These are phyloP conservation scores for Aspergillus ibericus DNA, from an alignment of 2,329 filamentous ascomycete species.

Conservation along the genomic window DNA sequence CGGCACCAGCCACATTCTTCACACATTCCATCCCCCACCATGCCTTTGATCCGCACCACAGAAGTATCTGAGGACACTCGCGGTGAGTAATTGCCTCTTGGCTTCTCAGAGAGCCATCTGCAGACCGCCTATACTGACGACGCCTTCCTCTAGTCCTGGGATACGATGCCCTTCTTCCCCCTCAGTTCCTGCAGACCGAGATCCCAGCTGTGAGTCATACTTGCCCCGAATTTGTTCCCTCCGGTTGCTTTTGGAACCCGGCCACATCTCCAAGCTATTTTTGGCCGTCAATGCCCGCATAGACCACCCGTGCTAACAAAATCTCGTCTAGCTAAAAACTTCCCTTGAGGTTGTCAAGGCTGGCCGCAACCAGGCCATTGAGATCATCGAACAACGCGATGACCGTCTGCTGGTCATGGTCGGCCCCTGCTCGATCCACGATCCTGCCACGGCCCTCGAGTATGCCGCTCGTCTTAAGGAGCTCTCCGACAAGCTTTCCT, in stretches of 20 bases:
- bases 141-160: constrained; percentile 68
- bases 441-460: constrained; percentile 82
- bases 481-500: constrained; percentile 74
- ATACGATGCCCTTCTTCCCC: constrained; percentile 90
- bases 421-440: constrained; percentile 96
- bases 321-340: constrained; percentile 33
- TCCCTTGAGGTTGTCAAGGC: constrained; percentile 46
- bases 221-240: constrained; percentile 23
- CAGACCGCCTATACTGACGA: constrained; percentile 3
- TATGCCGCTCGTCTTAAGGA: constrained; percentile 79
- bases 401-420: constrained; percentile 92
- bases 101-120: background rate
- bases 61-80: constrained; percentile 49
- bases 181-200: constrained; percentile 81
- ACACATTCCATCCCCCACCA: constrained; percentile 20
- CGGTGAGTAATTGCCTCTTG: constrained; percentile 33
- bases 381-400: constrained; percentile 71
- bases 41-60: constrained; percentile 44
- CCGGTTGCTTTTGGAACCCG: background rate
- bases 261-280: background rate
- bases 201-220: constrained; percentile 66
- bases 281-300: constrained; percentile 58
- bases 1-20: background rate
- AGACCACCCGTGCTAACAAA: constrained; percentile 18
- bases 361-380: constrained; percentile 58